These are phyloP conservation scores for Trypanosoma melophagium DNA, from an alignment of 208 protist species.

Conservation along the genomic window DNA sequence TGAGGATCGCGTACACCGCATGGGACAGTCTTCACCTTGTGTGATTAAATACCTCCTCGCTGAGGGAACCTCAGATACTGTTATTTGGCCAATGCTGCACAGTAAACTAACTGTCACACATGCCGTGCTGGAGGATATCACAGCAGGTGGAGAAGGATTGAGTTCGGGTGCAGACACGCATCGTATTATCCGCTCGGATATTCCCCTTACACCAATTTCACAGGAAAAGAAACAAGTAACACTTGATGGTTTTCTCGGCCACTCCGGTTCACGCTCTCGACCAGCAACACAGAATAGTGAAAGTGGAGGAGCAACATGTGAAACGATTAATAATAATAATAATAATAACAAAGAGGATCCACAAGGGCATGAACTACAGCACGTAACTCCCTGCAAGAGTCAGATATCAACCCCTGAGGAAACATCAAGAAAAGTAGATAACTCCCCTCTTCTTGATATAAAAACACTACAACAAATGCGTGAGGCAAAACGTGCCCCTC, in stretches of 20 bases:
- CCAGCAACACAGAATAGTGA: slow-evolving; percentile 6
- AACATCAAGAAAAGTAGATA: background rate
- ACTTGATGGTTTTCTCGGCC: slow-evolving; percentile 22
- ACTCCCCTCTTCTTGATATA: slow-evolving; percentile 24
- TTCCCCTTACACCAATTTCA: slow-evolving; percentile 17
- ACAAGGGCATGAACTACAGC: background rate
- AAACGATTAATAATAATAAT: background rate
- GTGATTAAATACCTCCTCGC: slow-evolving; percentile 93
- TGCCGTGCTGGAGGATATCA: slow-evolving; percentile 64
- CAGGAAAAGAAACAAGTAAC: slow-evolving; percentile 24
- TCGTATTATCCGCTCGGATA: slow-evolving; percentile 15
- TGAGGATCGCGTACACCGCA: slow-evolving; percentile 96
- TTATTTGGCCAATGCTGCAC: slow-evolving; percentile 91
- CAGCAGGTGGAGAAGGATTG: slow-evolving; percentile 8
- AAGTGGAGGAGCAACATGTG: background rate
- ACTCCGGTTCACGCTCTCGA: slow-evolving; percentile 2
- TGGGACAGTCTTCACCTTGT: slow-evolving; percentile 90
- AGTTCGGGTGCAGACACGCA: slow-evolving; percentile 4
- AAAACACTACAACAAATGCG: slow-evolving; percentile 19
- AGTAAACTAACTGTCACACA: slow-evolving; percentile 83
- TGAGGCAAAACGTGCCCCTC: background rate
- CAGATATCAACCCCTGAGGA: background rate
- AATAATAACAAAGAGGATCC: background rate
- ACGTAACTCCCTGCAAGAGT: background rate
- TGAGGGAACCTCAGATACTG: slow-evolving; percentile 86